Base-by-base conservation (phyloP, 2,329 filamentous ascomycete genomes). In the Oidium heveae region DNA sequence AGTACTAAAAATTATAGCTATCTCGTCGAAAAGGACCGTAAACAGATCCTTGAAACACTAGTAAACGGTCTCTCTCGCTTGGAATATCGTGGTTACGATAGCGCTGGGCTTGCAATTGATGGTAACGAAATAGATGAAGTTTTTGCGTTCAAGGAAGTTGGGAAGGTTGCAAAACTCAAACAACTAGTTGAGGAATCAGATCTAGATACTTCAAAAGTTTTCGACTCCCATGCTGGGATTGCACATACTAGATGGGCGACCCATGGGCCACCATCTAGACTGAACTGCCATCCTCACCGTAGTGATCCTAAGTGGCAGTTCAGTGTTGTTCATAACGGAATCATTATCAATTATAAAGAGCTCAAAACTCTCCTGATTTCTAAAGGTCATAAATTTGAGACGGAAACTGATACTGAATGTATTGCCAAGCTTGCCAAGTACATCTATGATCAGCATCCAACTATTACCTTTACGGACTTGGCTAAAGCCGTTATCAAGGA, bases 321-420 rank as follows among this genome's bases (percentile, higher is more conserved):
- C 70, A 77, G 86, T 61, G 82, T 98, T 64, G 91, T 96, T 58
- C 91, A 98, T 82, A 98, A 98, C 72, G 91, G 91, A 67, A 98
- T 98, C 76, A 98, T 98, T 72, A 98, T 91, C 74, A 98, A 98
- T 79, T 98, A 98, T 80, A 98, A 98, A 77, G 91, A 98, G 73
- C 74, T 98, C 65, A 94, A 89, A 80, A 86, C 84, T 59, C 80
- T 98, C 59, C 77, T 98, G 62, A 78, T 83, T 72, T 77, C 76
- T 75, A 98, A 96, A 78, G 91, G 91, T 67, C 94, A 94, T 80
- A 84, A 82, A 66, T 98, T 98, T 68, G 91, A 98, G 80, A 98
- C 91, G 54, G 89, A 98, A 72, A 98, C 91, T 61, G 91, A 98
- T 67, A 98, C 91, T 54, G 91, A 98, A 74, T 95, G 89, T 70